phyloP scores from a whole-genome alignment of 2,329 filamentous ascomycete genomes.

The Botrytis byssoidea region DNA sequence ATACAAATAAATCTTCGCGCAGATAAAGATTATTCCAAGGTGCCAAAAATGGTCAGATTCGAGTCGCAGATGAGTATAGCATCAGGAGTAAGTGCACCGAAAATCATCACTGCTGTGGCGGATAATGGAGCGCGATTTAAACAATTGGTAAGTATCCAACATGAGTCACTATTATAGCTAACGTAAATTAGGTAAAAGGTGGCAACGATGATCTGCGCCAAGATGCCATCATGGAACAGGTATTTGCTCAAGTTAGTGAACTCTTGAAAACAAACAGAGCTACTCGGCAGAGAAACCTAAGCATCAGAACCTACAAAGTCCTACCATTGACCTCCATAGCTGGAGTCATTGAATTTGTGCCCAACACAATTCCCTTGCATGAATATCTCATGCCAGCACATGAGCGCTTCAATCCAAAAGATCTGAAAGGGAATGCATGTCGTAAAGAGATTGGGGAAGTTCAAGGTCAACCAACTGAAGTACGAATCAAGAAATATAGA shows the following conservation, averaged over 20 bases:
- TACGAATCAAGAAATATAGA: slow-evolving; percentile 71
- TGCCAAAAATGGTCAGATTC: slow-evolving; percentile 73
- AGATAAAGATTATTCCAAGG: slow-evolving; percentile 70
- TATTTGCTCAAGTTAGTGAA: slow-evolving; percentile 92
- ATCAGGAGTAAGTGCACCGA: slow-evolving; percentile 86
- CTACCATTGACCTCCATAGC: slow-evolving; percentile 80
- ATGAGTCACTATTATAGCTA: slow-evolving; percentile 24
- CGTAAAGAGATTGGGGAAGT: slow-evolving; percentile 76
- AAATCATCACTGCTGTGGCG: slow-evolving; percentile 80
- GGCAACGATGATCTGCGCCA: slow-evolving; percentile 95
- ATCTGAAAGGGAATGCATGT: slow-evolving; percentile 73
- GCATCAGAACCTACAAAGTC: slow-evolving; percentile 96
- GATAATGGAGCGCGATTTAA: slow-evolving; percentile 79
- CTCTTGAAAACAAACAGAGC: slow-evolving; percentile 81
- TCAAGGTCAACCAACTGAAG: slow-evolving; percentile 66
- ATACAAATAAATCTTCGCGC: slow-evolving; percentile 76
- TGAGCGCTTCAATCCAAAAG: slow-evolving; percentile 78
- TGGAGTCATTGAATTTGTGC: slow-evolving; percentile 95
- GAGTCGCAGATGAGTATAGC: slow-evolving; percentile 79
- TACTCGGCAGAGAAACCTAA: slow-evolving; percentile 83
- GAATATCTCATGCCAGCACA: slow-evolving; percentile 92
- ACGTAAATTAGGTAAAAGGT: slow-evolving; percentile 68
- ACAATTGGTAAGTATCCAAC: slow-evolving; percentile 60
- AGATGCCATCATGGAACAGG: slow-evolving; percentile 99
- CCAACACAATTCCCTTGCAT: slow-evolving; percentile 86